Evolutionary conservation across 345 rosid genomes (phyloP).

Genomic region (Draba incana): DNA sequence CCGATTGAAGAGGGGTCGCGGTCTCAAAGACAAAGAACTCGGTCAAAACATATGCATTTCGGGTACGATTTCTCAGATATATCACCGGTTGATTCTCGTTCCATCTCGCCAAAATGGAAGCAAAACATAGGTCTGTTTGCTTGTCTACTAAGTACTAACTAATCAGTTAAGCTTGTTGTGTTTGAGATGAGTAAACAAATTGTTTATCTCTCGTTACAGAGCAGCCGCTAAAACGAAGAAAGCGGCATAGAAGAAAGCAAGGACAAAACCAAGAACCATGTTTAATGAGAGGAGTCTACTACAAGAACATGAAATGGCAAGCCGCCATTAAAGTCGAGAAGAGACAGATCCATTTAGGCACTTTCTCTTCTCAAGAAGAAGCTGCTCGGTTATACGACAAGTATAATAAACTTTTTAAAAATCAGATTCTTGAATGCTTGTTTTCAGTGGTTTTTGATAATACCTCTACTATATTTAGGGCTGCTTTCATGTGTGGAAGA

Average conservation of each 20-base stretch:
- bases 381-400: slow-evolving; percentile 96
- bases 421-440: not conserved
- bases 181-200: not conserved
- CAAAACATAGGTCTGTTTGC: slow-evolving; percentile 27
- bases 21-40: slow-evolving; percentile 17
- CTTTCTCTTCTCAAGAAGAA: slow-evolving; percentile 90
- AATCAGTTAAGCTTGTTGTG: slow-evolving; percentile 10
- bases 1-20: slow-evolving; percentile 3
- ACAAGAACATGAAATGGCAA: slow-evolving; percentile 99
- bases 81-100: slow-evolving; percentile 27
- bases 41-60: slow-evolving; percentile 20
- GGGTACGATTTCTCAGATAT: slow-evolving; percentile 30
- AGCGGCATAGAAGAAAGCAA: slow-evolving; percentile 85
- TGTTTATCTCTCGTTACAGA: slow-evolving; percentile 45
- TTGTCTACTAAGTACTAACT: not conserved
- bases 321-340: slow-evolving; percentile 98
- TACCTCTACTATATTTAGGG: slow-evolving; percentile 49
- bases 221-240: slow-evolving; percentile 85
- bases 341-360: slow-evolving; percentile 95
- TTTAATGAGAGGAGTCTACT: slow-evolving; percentile 96
- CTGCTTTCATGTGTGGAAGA: slow-evolving; percentile 98
- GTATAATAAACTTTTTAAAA: slow-evolving; percentile 39
- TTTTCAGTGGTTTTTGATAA: not conserved
- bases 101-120: slow-evolving; percentile 22
- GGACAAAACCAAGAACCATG: slow-evolving; percentile 90